phyloP scores from a whole-genome alignment of 768 basidiomycete species.

The Austroboletus festivus region DNA sequence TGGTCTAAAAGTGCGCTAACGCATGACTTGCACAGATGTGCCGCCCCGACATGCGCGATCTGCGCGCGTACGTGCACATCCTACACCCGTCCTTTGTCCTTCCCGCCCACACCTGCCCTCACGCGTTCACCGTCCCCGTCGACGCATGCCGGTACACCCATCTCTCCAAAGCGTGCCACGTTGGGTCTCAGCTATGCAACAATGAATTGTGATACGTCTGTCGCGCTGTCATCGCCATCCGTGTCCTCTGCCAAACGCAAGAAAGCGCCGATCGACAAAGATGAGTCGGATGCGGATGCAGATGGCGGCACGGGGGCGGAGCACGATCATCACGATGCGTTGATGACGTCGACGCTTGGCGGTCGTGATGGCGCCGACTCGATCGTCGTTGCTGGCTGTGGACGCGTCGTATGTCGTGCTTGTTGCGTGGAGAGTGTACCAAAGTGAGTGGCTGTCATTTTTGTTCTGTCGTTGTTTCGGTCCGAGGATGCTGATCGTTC shows the following conservation, averaged over 20 bases:
- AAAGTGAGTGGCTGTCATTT: slow-evolving; percentile 28
- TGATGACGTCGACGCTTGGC: not conserved
- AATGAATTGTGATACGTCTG: slow-evolving; percentile 21
- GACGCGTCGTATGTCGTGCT: slow-evolving; percentile 32
- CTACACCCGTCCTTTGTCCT: slow-evolving; percentile 28
- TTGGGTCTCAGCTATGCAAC: slow-evolving; percentile 21
- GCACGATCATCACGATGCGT: slow-evolving; percentile 1
- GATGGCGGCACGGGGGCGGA: not conserved
- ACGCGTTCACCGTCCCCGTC: slow-evolving; percentile 33
- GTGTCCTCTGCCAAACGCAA: slow-evolving; percentile 24
- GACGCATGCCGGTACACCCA: slow-evolving; percentile 6
- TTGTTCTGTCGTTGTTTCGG: not conserved
- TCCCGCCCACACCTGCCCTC: slow-evolving; percentile 37
- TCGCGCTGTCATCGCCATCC: not conserved
- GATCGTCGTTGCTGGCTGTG: slow-evolving; percentile 31
- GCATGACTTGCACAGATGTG: slow-evolving; percentile 24
- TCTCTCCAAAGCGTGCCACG: slow-evolving; percentile 29
- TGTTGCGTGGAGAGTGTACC: slow-evolving; percentile 36
- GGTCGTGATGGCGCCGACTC: slow-evolving; percentile 6
- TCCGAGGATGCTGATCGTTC: slow-evolving; percentile 9
- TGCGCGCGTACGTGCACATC: slow-evolving; percentile 39
- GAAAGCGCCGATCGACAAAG: slow-evolving; percentile 25
- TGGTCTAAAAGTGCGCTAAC: slow-evolving; percentile 13
- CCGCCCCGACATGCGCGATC: slow-evolving; percentile 33
- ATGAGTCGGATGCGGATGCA: slow-evolving; percentile 12